Base-by-base conservation (phyloP, 345 rosid species). In the Adansonia digitata region DNA sequence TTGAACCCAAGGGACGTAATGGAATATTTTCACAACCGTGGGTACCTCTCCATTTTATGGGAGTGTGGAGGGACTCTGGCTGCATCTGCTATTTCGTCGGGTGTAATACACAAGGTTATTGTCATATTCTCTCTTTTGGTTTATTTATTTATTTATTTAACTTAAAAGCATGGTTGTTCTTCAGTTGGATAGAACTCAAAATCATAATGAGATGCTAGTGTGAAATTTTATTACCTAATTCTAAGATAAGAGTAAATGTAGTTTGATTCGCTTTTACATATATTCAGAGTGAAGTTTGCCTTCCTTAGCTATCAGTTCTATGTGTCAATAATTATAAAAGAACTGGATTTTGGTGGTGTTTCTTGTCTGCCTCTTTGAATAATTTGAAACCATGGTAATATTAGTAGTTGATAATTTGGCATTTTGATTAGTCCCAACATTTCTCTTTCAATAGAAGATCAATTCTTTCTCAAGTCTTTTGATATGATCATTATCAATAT, bases 51-150 rank as follows among this genome's bases (percentile, higher is more conserved):
- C n/a, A 85, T 94, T 49, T 81, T 94, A 60, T 94, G 99, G 99
- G 98, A 93, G 77, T 94, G 98, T 72, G 99, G 99, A 20, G 98
- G 99, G 22, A 86, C 92, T 29, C 81, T 94, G 72, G 88, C 96
- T 53, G 98, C 99, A 63, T 90, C 98, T 79, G 97, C 99, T 77
- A 90, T 93, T 80, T 88, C 97, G 17, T 85, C 91, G 27, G 87
- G 99, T 55, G 90, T 94, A 68, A 86, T 95, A 83, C 99, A 93
- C 84, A 95, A 93, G 93, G 96, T 95, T 75, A 45, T 64, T 69
- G 13, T 67, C 67, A 31, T 63, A 37, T 43, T 59, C 55, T 45
- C 14, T 26, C 2, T 14, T 48, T 56, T 45, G 60, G 69, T 56
- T 46, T 69, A n/a, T n/a, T 22, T 40, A 26, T 0, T 63, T 57